Evolutionary conservation across 1,284 basidiomycete species (phyloP).

Genomic region (Rhodotorula sp.): DNA sequence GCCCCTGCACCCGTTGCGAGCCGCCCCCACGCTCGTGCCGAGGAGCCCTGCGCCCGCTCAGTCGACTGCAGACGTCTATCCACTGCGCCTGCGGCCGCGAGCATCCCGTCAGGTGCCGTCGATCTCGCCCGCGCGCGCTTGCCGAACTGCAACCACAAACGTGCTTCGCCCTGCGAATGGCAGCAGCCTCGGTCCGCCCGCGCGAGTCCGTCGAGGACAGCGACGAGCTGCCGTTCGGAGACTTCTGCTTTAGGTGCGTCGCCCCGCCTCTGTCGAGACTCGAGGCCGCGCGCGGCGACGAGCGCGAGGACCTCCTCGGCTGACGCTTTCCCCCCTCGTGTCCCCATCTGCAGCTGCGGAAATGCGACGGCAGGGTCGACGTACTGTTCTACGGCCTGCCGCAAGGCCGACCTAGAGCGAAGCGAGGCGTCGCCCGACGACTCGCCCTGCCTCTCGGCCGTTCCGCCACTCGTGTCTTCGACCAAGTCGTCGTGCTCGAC

Average conservation of each 20-base stretch:
- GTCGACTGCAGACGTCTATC: no score
- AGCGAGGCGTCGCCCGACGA: slow-evolving; percentile 32
- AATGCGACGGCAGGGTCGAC: slow-evolving; percentile 26
- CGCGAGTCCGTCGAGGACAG: slow-evolving; percentile 1
- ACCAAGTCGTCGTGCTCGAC: slow-evolving; percentile 33
- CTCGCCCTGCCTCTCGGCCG: slow-evolving; percentile 29
- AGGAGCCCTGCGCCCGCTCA: no score
- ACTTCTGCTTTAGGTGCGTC: slow-evolving; percentile 39
- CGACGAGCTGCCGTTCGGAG: slow-evolving; percentile 35
- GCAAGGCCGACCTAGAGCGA: slow-evolving; percentile 23
- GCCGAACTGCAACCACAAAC: neutral
- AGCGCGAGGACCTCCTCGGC: slow-evolving; percentile 1
- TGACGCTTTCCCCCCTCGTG: neutral
- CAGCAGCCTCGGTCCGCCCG: neutral
- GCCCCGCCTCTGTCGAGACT: neutral
- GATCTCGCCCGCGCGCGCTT: no score
- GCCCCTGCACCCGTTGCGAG: no score
- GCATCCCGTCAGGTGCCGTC: no score
- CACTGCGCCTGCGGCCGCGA: no score
- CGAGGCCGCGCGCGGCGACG: neutral
- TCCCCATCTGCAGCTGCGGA: slow-evolving; percentile 14
- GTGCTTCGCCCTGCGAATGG: slow-evolving; percentile 10
- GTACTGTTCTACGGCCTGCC: slow-evolving; percentile 36
- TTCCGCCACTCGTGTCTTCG: slow-evolving; percentile 34
- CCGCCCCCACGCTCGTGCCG: no score